Conservation (phyloP, 306 rosid genomes). For the Senna tora region DNA sequence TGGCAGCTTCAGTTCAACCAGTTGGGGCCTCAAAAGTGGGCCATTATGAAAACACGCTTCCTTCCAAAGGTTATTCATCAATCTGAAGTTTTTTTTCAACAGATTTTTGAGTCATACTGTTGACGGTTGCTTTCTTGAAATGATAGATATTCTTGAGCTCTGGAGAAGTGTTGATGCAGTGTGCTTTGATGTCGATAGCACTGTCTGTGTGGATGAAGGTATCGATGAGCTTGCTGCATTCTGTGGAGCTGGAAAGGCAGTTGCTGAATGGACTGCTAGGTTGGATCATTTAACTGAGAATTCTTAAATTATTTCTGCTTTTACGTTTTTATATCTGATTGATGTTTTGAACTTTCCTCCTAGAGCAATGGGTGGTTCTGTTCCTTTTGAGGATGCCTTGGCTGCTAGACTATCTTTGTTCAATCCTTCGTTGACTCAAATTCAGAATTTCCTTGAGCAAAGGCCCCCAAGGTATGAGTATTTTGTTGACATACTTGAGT, state of each 20-base stretch:
- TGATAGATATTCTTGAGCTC: conserved; percentile 21
- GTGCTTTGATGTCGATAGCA: conserved; percentile 44
- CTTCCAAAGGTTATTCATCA: background rate
- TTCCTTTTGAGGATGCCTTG: conserved; percentile 94
- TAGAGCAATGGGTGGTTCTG: conserved; percentile 98
- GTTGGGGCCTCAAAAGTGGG: conserved; percentile 28
- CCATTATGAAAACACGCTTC: conserved; percentile 25
- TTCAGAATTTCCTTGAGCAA: conserved; percentile 79
- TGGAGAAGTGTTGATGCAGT: conserved; percentile 47
- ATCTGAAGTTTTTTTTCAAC: background rate
- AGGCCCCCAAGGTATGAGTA: conserved; percentile 71
- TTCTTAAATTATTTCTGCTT: conserved; percentile 9
- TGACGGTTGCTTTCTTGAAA: conserved; percentile 10
- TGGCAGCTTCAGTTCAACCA: conserved; percentile 43
- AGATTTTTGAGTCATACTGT: background rate
- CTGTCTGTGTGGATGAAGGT: conserved; percentile 70
- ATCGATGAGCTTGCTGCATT: conserved; percentile 76
- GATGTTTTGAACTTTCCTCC: conserved; percentile 31
- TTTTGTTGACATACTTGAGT: background rate
- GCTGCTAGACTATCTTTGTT: conserved; percentile 88
- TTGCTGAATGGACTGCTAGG: conserved; percentile 75
- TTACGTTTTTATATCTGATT: conserved; percentile 36
- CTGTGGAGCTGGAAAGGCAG: conserved; percentile 79
- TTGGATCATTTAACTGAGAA: background rate
- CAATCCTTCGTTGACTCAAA: conserved; percentile 78